Conservation (phyloP, 2,329 filamentous ascomycete species). For the Fusarium sp. region DNA sequence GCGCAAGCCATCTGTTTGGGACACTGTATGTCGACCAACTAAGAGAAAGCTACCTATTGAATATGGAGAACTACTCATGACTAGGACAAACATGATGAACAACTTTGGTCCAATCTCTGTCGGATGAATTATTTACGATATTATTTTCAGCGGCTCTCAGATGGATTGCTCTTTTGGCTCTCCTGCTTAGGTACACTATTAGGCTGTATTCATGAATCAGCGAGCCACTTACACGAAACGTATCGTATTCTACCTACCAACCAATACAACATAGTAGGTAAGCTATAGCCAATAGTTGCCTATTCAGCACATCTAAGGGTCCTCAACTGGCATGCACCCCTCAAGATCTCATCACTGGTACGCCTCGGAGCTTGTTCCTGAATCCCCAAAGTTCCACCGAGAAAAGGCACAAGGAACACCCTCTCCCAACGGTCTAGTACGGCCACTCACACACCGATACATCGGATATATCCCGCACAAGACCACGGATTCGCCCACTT, state of each 20-base stretch:
- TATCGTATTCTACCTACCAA: background rate
- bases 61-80: background rate
- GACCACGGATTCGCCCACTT: conserved; percentile 21
- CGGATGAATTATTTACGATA: background rate
- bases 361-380: conserved; percentile 12
- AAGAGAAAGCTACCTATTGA: background rate
- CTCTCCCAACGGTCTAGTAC: conserved; percentile 10
- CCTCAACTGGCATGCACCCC: conserved; percentile 2
- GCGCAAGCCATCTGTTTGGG: background rate
- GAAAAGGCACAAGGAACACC: conserved; percentile 6
- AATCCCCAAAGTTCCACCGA: conserved; percentile 12
- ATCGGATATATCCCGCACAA: conserved; percentile 13
- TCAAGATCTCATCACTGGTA: conserved; percentile 4
- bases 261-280: background rate
- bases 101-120: background rate
- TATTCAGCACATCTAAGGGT: background rate
- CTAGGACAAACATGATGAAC: background rate
- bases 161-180: background rate
- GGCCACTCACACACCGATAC: conserved; percentile 16
- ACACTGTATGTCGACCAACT: conserved; percentile 19
- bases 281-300: background rate
- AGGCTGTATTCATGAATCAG: background rate
- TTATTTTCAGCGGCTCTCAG: background rate
- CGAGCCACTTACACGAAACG: conserved; percentile 3
- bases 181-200: background rate